A percentile compares a stretch with the other conserved stretches of the same genome.
These are phyloP conservation scores for Acanthamoeba culbertsoni DNA, from an alignment of 208 protist genomes.

Conservation along the genomic window DNA sequence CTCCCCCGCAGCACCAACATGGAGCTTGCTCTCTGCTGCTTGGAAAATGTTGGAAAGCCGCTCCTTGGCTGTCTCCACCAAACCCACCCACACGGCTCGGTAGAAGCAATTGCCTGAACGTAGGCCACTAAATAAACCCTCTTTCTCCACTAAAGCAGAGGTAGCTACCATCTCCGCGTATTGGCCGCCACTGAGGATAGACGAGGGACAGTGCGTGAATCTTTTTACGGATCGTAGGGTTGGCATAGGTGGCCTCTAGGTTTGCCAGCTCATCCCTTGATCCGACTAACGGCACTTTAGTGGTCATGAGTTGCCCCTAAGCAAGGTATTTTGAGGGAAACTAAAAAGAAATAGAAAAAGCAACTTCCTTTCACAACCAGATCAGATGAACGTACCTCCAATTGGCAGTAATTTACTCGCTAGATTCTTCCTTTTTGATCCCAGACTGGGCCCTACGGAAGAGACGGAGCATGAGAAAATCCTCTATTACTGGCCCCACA, in stretches of 20 bases:
- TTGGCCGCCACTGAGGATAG: neutral
- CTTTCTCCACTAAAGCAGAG: neutral
- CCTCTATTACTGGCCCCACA: conserved; percentile 72
- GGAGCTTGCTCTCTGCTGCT: neutral
- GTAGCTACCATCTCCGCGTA: neutral
- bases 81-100: neutral
- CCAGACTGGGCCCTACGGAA: conserved; percentile 69
- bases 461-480: conserved; percentile 77
- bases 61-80: neutral
- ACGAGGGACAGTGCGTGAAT: neutral
- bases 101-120: conserved; percentile 21
- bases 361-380: too few relatives aligned
- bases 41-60: neutral
- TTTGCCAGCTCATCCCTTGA: neutral
- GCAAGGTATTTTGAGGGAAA: too few relatives aligned
- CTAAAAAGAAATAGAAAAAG: too few relatives aligned
- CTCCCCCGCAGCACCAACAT: too few relatives aligned
- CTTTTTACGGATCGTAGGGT: neutral
- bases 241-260: neutral
- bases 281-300: too few relatives aligned
- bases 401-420: neutral
- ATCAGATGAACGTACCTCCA: neutral
- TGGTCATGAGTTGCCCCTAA: too few relatives aligned
- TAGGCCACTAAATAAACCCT: neutral
- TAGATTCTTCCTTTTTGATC: conserved; percentile 73